A percentile compares a stretch with the other conserved stretches of the same genome.
Conservation (phyloP, 2,329 filamentous ascomycete species). For the Zymoseptoria brevis region DNA sequence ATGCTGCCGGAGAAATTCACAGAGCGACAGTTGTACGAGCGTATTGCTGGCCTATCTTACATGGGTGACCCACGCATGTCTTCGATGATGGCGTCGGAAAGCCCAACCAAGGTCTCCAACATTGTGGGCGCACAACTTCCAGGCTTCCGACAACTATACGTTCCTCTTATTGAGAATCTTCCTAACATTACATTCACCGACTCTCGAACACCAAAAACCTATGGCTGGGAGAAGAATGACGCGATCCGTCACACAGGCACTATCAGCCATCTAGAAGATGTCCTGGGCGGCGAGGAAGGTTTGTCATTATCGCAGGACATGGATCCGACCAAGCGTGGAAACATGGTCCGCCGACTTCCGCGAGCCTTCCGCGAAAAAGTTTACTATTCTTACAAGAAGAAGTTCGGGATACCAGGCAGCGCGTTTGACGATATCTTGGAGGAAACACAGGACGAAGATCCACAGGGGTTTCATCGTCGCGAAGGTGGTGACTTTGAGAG, state of each 20-base stretch:
- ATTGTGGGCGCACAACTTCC: slow-evolving; percentile 87
- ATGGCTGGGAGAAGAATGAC: slow-evolving; percentile 32
- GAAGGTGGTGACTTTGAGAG: slow-evolving; percentile 80
- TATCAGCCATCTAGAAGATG: slow-evolving; percentile 49
- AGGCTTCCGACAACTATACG: slow-evolving; percentile 87
- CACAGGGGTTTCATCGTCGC: slow-evolving; percentile 58
- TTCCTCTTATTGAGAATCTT: slow-evolving; percentile 78
- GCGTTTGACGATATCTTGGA: slow-evolving; percentile 84
- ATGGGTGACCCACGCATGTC: slow-evolving; percentile 95
- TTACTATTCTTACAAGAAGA: slow-evolving; percentile 91
- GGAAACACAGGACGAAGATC: slow-evolving; percentile 60
- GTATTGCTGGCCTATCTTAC: slow-evolving; percentile 88
- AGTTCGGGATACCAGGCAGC: slow-evolving; percentile 72
- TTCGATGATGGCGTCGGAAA: slow-evolving; percentile 58
- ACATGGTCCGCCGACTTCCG: slow-evolving; percentile 91
- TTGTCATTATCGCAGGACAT: slow-evolving; percentile 76
- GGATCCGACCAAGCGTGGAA: slow-evolving; percentile 81
- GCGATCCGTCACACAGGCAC: slow-evolving; percentile 29
- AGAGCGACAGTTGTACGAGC: slow-evolving; percentile 79
- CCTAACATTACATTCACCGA: slow-evolving; percentile 79
- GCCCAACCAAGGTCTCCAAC: slow-evolving; percentile 85
- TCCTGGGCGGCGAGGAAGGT: slow-evolving; percentile 49
- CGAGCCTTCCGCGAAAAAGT: slow-evolving; percentile 78
- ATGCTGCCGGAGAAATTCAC: slow-evolving; percentile 78
- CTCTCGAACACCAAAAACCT: slow-evolving; percentile 44